Base-by-base conservation (phyloP, 1,284 basidiomycete species). In the Ceratobasidium sp. region DNA sequence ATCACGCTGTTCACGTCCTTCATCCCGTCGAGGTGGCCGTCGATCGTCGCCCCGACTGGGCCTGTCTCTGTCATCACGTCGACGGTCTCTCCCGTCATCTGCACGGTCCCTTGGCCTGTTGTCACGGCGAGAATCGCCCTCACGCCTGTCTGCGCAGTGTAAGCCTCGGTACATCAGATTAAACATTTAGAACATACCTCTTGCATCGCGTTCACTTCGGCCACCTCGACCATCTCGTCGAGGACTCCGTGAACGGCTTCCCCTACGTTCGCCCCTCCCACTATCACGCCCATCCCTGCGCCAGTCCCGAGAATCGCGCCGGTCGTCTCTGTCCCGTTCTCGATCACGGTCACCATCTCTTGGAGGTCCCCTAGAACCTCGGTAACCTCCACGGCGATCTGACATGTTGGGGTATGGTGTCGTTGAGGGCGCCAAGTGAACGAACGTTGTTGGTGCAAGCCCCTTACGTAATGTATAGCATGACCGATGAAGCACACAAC, bases 241-340 rank as follows among this genome's bases (percentile, higher is more conserved):
- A 1, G 68, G 71, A 37, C 76, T 76, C 53, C 76, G 48, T 22
- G 73, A 72, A 43, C 76, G 74, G 31, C 75, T 73, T 58, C 72
- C 63, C 65, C 65, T 80, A 77, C 83, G 82, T 64, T 83, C 73
- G 19, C 19, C 14, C 19, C 43, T 46, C 4, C 43, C 43, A 14
- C 43, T 13, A 41, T 13, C 43, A 46, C 2, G 56, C 31, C 76
- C 74, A 39, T 76, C 74, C 14, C 74, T 37, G 16, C 62, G 29
- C 51, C 76, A 61, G 43, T 75, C 75, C 58, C 77, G 71, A 48
- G 74, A 66, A 4, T 68, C 66, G 22, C 77, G 74, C 9, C 76
- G 76, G 41, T 77, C 76, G 29, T 77, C 80, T 39, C 79, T 78
- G 63, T 83, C 84, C 51, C 82, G 79, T 64, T 84, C 84, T 53